A percentile compares a stretch with the other conserved stretches of the same genome.
phyloP scores from a whole-genome alignment of 1,284 basidiomycete genomes.

The Cyathus olla region DNA sequence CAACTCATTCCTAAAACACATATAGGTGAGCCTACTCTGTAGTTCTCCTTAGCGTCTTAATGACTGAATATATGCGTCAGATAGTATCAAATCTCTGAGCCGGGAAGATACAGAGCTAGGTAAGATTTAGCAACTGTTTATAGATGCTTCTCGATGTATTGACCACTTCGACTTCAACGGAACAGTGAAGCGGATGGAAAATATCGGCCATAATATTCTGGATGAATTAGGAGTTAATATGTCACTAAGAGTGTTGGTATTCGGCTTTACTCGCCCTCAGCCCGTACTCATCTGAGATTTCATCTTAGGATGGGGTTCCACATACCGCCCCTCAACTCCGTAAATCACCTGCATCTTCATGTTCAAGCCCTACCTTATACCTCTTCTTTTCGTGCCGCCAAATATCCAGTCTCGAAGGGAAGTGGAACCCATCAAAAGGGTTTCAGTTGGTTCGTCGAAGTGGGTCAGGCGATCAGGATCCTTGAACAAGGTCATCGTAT shows the following conservation, averaged over 20 bases:
- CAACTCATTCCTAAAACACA: conserved; percentile 76
- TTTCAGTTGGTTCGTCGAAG: conserved; percentile 82
- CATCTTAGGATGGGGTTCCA: conserved; percentile 78
- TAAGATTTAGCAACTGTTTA: conserved; percentile 33
- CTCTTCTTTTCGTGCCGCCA: conserved; percentile 52
- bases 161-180: background rate
- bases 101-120: conserved; percentile 58
- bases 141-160: background rate
- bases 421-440: conserved; percentile 65
- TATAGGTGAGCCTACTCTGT: conserved; percentile 49
- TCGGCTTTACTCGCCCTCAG: too few species aligned
- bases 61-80: background rate
- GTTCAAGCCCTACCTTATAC: conserved; percentile 79
- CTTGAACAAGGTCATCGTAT: conserved; percentile 66
- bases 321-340: conserved; percentile 86
- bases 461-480: conserved; percentile 71
- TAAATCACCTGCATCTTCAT: conserved; percentile 86
- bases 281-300: too few species aligned
- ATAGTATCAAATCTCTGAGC: background rate
- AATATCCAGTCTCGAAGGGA: conserved; percentile 68
- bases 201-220: conserved; percentile 65
- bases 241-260: conserved; percentile 55
- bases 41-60: background rate
- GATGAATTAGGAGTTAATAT: conserved; percentile 55
- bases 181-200: conserved; percentile 71